A percentile compares a stretch with the other conserved stretches of the same genome.
These are phyloP conservation scores for Chlorella sp. DNA, from an alignment of 139 green algal genomes.

Conservation along the genomic window DNA sequence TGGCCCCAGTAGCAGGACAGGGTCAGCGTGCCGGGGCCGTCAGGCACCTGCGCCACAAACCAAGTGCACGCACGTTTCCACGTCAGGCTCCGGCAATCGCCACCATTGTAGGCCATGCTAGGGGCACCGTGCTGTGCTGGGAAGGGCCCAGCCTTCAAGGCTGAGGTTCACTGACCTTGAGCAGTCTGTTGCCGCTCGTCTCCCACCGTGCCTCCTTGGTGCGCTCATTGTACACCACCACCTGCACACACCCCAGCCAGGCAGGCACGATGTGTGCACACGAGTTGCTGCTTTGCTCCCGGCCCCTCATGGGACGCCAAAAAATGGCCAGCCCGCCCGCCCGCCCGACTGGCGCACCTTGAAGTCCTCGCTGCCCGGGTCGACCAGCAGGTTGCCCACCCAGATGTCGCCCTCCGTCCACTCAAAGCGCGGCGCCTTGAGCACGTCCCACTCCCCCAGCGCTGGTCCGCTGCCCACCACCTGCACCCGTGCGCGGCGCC, in stretches of 20 bases:
- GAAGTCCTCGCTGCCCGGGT: neutral
- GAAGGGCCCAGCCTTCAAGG: neutral
- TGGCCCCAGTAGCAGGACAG: neutral
- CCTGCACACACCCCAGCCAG: neutral
- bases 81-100: neutral
- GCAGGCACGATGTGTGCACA: neutral
- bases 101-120: neutral
- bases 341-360: neutral
- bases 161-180: neutral
- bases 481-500: neutral
- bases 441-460: neutral
- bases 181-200: neutral
- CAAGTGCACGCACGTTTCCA: neutral
- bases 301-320: neutral
- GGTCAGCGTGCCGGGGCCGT: neutral
- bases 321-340: neutral
- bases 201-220: neutral
- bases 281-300: neutral
- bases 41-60: neutral
- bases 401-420: slow-evolving; percentile 3
- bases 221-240: neutral
- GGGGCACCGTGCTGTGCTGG: neutral
- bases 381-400: neutral
- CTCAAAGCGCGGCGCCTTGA: neutral
- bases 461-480: neutral